Evolutionary conservation across 495 filamentous ascomycete genomes (phyloP).

Genomic region (Darksidea phi): DNA sequence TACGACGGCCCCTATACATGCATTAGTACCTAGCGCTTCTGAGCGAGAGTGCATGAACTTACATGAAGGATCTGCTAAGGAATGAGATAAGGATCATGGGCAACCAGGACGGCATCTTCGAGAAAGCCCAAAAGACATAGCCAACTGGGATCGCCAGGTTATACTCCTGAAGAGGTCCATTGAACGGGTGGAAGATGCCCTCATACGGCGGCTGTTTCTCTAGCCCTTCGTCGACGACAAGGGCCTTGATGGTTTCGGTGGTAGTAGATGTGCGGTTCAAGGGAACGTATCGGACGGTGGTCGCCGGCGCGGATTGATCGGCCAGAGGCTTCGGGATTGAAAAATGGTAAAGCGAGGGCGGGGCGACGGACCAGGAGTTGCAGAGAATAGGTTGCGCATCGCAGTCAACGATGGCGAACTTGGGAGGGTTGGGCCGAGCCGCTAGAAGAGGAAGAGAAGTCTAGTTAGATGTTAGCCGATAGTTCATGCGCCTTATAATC

Average conservation of each 20-base stretch:
- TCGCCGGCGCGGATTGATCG: conserved; percentile 44
- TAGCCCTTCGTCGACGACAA: conserved; percentile 63
- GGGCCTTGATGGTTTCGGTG: conserved; percentile 40
- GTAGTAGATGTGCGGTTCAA: conserved; percentile 42
- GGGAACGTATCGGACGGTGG: conserved; percentile 40
- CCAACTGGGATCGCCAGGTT: conserved; percentile 65
- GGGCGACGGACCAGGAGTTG: conserved; percentile 71
- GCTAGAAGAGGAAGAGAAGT: conserved; percentile 63
- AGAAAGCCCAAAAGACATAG: conserved; percentile 62
- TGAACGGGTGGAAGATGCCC: conserved; percentile 76
- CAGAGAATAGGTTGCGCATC: conserved; percentile 78
- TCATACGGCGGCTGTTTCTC: conserved; percentile 60
- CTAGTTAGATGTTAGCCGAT: not conserved
- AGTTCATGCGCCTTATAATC: not conserved
- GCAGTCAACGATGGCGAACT: conserved; percentile 74
- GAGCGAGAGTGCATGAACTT: conserved; percentile 42
- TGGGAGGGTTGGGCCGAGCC: conserved; percentile 62
- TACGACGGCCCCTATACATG: conserved; percentile 19
- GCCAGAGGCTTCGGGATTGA: conserved; percentile 61
- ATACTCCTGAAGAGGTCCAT: conserved; percentile 66
- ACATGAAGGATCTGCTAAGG: conserved; percentile 83
- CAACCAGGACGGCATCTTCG: conserved; percentile 63
- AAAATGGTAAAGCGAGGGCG: conserved; percentile 71
- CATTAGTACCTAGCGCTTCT: conserved; percentile 8
- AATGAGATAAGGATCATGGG: conserved; percentile 82